phyloP scores from a whole-genome alignment of 257 asterid species.

The Rehmannia glutinosa region DNA sequence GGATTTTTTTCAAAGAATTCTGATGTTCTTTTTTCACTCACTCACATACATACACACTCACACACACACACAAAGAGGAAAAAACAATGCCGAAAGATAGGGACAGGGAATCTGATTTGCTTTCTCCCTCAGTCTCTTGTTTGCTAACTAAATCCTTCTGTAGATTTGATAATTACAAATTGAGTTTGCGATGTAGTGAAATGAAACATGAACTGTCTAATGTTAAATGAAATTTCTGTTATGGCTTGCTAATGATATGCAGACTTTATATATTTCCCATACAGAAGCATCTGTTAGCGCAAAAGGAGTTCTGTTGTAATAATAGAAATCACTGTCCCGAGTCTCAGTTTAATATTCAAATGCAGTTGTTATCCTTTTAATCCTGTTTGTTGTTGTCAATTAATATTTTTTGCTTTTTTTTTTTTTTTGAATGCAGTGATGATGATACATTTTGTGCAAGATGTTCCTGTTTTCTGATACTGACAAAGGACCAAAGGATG shows the following conservation, averaged over 20 bases:
- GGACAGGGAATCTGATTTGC: too few relatives aligned
- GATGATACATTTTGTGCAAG: conserved; percentile 33
- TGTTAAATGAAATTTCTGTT: not conserved
- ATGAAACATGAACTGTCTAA: not conserved
- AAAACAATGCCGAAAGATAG: too few relatives aligned
- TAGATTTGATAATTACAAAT: not conserved
- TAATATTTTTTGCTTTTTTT: not conserved
- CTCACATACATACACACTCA: too few relatives aligned
- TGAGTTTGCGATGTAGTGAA: not conserved
- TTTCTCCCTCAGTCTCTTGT: not conserved
- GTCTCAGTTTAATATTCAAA: not conserved
- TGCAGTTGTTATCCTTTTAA: not conserved
- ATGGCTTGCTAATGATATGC: not conserved
- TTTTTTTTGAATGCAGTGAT: conserved; percentile 27
- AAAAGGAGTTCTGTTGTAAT: not conserved
- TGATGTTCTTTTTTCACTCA: too few relatives aligned
- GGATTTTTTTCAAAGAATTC: too few relatives aligned
- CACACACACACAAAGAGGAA: not conserved
- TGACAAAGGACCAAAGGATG: conserved; percentile 53
- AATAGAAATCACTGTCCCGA: not conserved
- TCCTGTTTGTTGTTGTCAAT: not conserved
- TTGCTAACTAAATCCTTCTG: not conserved
- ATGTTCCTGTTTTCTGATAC: conserved; percentile 43
- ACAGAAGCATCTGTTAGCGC: too few relatives aligned
- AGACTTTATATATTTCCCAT: not conserved